Evolutionary conservation across 2,329 filamentous ascomycete genomes (phyloP), one percentile per base, ranked within the genome.

Genomic region (Elsinoe perseae): DNA sequence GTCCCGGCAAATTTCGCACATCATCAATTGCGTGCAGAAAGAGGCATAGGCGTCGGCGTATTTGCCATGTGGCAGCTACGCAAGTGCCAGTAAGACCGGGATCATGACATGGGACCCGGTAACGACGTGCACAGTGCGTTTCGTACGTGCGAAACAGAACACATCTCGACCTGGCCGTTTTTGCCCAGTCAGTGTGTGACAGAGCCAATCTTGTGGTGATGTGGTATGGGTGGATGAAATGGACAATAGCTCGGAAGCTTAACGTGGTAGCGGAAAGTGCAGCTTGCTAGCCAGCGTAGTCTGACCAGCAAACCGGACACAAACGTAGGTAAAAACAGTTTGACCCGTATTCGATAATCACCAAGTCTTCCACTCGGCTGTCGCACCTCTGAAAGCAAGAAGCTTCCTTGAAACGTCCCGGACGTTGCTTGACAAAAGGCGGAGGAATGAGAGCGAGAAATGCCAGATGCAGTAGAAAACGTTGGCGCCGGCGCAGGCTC

Each of bases 321-420:
- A 23, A 23, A 3, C 14, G 10, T 4, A 52, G 48, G 32, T 21
- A 28, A 34, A 23, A 21, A 20, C 25, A 34, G 25, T 52, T 52
- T 52, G 20, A 52, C 25, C 48, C 48, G 48, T 52, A 36, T 52
- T 52, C 48, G 48, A 52, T 52, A 52, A 52, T 52, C 48, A 52
- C 48, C 44, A 10, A 50, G 23, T 50, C 44, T 50, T 30, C 38
- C 25, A 27, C 44, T 18, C 40, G 44, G 18, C 25, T 50, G 44
- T 32, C 27, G 23, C 27, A 32, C 25, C 25, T 50, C 14, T 32
- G 25, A 50, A 12, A 50, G 10, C 14, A 30, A 50, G n/a, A 50
- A 30, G 25, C 44, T 50, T 50, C 27, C 12, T 10, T 20, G 10
- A 25, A 52, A 52, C 48, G 48, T 52, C 48, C 48, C 48, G 48